phyloP scores from a whole-genome alignment of 805 yeast species.

The Candida gorgasii region DNA sequence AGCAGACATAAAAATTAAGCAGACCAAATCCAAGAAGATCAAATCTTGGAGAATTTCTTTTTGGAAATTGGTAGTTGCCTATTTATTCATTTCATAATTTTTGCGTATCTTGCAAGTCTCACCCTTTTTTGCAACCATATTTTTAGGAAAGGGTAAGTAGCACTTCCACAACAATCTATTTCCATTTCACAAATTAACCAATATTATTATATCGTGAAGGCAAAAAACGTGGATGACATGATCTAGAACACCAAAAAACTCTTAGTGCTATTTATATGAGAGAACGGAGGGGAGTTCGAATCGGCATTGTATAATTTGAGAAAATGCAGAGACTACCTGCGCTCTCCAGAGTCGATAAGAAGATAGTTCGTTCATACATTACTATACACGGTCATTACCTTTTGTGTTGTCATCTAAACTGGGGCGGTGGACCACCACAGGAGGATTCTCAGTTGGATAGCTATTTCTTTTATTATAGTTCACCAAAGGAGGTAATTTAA shows the following conservation, averaged over 20 bases:
- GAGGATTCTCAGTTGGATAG: constrained; percentile 8
- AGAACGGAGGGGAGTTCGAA: no score
- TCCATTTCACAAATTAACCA: no score
- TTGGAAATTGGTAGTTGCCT: neutral
- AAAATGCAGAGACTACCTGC: no score
- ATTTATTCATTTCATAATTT: no score
- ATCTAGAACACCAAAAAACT: no score
- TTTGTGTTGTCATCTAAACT: neutral
- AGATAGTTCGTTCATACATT: neutral
- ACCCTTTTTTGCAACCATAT: neutral
- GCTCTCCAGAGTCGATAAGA: no score
- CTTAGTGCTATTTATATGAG: no score
- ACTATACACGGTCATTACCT: constrained; percentile 6
- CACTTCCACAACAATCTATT: no score
- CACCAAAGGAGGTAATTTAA: constrained; percentile 18
- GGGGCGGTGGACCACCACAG: neutral
- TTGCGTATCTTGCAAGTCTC: neutral
- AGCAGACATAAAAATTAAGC: no score
- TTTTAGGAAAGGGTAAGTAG: neutral
- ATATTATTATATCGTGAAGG: no score
- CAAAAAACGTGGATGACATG: no score
- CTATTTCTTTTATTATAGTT: constrained; percentile 14
- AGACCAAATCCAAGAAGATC: neutral
- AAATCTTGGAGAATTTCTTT: neutral
- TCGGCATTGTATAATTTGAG: no score